Base-by-base conservation (phyloP, 257 asterid species). In the Solanum paucissectum region DNA sequence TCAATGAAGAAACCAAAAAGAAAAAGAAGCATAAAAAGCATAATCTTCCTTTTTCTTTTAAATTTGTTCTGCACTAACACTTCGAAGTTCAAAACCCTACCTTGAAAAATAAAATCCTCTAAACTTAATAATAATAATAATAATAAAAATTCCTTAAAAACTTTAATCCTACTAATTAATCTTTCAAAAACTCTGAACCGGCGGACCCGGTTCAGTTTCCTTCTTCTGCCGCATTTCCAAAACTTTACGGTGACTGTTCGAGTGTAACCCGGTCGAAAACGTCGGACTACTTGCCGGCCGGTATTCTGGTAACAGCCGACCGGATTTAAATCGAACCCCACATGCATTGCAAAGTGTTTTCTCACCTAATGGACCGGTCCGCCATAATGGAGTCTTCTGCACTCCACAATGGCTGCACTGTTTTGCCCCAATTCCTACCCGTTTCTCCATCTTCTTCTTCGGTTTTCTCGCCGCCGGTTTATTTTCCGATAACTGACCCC, bases 271-370 rank as follows among this genome's bases (percentile, higher is more conserved):
- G 36, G 69, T 86, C 20, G 91, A 89, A 83, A 91, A 91, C 18
- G 93, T 91, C 2, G 93, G 92, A 66, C 93, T 91, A 23, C 91
- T 89, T 29, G 92, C 91, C 38, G 93, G 93, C 71, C 93, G 84
- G 9, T 90, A 91, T 60, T 91, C 93, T 3, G 93, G 93, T 14
- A 87, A 91, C 1, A 91, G 89, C 72, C 93, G 89, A 42, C 91
- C 93, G 52, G 93, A 90, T 32, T 91, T 90, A 20, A 64, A 90
- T 20, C 92, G 88, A 23, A 91, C 92, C 8, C 93, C 93, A 55
- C 92, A 91, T 14, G 91, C 92, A 40, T 91, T 91, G 11, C 92
- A 90, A 18, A 91, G 87, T 3, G 91, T 89, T 89, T 91, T 91
- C 5, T 91, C 90, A n/a, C 92, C 92, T 68, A 91, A 34, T 3